Conservation (phyloP, 2,329 filamentous ascomycete species). For the Dactylonectria macrodidyma region DNA sequence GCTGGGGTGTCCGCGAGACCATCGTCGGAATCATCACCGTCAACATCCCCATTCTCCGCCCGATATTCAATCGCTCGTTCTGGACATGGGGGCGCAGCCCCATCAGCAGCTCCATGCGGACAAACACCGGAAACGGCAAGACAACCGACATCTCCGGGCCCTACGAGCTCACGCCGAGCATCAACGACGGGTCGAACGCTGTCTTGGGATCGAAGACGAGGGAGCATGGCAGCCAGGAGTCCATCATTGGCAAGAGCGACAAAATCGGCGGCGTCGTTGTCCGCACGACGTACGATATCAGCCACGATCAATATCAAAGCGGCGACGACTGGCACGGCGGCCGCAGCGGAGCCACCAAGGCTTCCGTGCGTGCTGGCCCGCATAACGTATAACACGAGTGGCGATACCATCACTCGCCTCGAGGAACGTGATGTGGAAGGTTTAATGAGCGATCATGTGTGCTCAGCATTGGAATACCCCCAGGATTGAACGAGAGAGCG, state of each 20-base stretch:
- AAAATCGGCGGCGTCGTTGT: constrained; percentile 30
- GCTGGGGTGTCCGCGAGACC: constrained; percentile 49
- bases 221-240: constrained; percentile 34
- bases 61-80: constrained; percentile 32
- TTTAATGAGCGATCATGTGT: neutral
- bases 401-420: neutral
- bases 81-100: constrained; percentile 11
- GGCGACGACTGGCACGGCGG: constrained; percentile 25
- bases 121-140: constrained; percentile 20
- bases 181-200: constrained; percentile 6
- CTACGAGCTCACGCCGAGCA: constrained; percentile 35
- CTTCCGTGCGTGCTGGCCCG: constrained; percentile 21
- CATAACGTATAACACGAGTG: constrained; percentile 3
- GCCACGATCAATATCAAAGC: constrained; percentile 12
- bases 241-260: constrained; percentile 26
- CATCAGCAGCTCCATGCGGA: constrained; percentile 11
- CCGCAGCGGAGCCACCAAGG: constrained; percentile 22
- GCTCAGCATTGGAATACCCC: neutral
- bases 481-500: neutral
- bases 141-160: constrained; percentile 29
- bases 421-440: neutral
- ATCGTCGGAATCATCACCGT: constrained; percentile 58
- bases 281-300: constrained; percentile 31
- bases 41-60: constrained; percentile 44
- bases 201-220: neutral